Evolutionary conservation across 768 basidiomycete species (phyloP).

Genomic region (Tulasnella sp.): DNA sequence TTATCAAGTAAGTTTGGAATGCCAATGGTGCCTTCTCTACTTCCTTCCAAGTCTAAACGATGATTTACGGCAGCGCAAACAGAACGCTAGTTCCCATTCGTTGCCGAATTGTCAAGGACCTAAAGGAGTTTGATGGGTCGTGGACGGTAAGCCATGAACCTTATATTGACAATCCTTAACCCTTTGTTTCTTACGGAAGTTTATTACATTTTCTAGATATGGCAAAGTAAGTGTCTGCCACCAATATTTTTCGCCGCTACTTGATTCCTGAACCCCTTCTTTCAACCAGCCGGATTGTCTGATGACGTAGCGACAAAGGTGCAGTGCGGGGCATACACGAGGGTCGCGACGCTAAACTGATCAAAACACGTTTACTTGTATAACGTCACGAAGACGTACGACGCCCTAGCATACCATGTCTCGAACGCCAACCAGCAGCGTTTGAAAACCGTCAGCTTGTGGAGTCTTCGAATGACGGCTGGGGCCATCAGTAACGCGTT

Average conservation of each 20-base stretch:
- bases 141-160: conserved; percentile 65
- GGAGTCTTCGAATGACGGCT: conserved; percentile 92
- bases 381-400: conserved; percentile 48
- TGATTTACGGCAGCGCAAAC: conserved; percentile 77
- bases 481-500: conserved; percentile 73
- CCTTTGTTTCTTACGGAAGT: conserved; percentile 11
- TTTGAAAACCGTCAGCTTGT: conserved; percentile 80
- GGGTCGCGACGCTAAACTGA: too few species aligned
- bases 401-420: conserved; percentile 91
- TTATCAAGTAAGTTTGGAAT: conserved; percentile 71
- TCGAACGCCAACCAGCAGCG: conserved; percentile 81
- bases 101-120: conserved; percentile 72
- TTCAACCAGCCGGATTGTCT: conserved; percentile 71
- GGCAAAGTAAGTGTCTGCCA: conserved; percentile 60
- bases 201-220: conserved; percentile 46
- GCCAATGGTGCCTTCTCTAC: not conserved
- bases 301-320: conserved; percentile 83
- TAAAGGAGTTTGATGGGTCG: conserved; percentile 85
- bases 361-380: not conserved
- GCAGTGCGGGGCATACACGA: conserved; percentile 17
- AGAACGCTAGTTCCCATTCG: conserved; percentile 89
- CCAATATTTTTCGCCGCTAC: conserved; percentile 6
- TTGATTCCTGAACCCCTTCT: conserved; percentile 2
- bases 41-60: not conserved
- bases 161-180: not conserved